phyloP scores from a whole-genome alignment of 108 stramenopile species.

The Nitzschia inconspicua region DNA sequence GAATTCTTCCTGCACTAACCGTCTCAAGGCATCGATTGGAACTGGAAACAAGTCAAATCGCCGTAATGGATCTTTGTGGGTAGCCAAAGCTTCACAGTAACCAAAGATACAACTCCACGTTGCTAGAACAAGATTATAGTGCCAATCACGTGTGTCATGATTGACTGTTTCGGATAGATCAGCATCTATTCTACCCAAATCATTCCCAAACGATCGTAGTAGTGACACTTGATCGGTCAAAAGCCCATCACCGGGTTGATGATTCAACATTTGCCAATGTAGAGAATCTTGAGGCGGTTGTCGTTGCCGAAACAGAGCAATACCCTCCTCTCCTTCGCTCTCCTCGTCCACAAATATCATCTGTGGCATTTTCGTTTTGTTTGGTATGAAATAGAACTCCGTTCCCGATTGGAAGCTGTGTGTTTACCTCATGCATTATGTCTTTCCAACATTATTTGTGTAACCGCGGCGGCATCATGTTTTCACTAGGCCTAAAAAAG shows the following conservation, averaged over 20 bases:
- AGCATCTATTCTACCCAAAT: not conserved
- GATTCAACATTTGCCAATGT: slow-evolving; percentile 30
- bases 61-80: slow-evolving; percentile 36
- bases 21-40: slow-evolving; percentile 34
- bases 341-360: too few species aligned
- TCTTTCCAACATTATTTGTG: too few species aligned
- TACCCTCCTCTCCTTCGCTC: too few species aligned
- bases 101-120: slow-evolving; percentile 57
- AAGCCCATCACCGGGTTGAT: slow-evolving; percentile 5
- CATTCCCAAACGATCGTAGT: not conserved
- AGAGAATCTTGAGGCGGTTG: slow-evolving; percentile 23
- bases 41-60: slow-evolving; percentile 47
- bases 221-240: slow-evolving; percentile 24
- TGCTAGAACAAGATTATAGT: slow-evolving; percentile 25
- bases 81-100: slow-evolving; percentile 58
- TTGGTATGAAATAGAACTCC: too few species aligned
- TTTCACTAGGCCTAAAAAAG: too few species aligned
- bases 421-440: too few species aligned
- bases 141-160: not conserved
- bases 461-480: too few species aligned
- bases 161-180: not conserved
- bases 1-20: slow-evolving; percentile 42
- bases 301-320: too few species aligned
- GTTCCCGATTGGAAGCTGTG: too few species aligned
- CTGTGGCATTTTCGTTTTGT: too few species aligned